Conservation (phyloP, 805 yeast genomes). For the Wickerhamomyces alni region DNA sequence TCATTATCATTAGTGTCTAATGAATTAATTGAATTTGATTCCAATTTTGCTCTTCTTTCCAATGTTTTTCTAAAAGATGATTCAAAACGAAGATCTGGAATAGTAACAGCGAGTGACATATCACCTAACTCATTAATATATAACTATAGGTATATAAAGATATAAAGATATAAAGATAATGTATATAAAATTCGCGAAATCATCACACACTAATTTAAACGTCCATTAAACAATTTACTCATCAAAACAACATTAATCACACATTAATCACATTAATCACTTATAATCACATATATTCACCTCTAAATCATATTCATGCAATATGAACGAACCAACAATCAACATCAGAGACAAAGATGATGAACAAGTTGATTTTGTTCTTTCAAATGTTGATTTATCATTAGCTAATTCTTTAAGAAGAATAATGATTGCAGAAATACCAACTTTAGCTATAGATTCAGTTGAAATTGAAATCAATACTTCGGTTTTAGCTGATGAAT, state of each 20-base stretch:
- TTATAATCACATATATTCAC: too few species aligned
- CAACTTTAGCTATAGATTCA: constrained; percentile 92
- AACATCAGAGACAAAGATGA: constrained; percentile 81
- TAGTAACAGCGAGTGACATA: constrained; percentile 12
- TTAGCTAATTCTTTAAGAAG: constrained; percentile 90
- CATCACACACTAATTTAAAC: too few species aligned
- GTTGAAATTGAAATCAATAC: constrained; percentile 93
- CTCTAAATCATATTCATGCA: too few species aligned
- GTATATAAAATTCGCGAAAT: too few species aligned
- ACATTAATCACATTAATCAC: too few species aligned
- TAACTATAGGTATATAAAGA: too few species aligned
- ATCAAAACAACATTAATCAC: too few species aligned
- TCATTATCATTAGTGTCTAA: not conserved
- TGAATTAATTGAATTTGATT: constrained; percentile 1
- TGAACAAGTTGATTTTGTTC: constrained; percentile 86
- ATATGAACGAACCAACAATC: constrained; percentile 82
- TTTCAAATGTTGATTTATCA: constrained; percentile 81
- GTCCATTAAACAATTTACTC: too few species aligned
- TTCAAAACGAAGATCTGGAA: constrained; percentile 66
- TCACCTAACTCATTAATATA: too few species aligned
- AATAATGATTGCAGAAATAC: constrained; percentile 92
- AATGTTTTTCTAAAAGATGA: constrained; percentile 46
- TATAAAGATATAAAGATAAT: too few species aligned
- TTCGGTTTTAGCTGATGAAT: constrained; percentile 94
- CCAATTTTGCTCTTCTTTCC: constrained; percentile 1